Evolutionary conservation across 2,329 filamentous ascomycete genomes (phyloP).

Genomic region (Talaromyces sp.): DNA sequence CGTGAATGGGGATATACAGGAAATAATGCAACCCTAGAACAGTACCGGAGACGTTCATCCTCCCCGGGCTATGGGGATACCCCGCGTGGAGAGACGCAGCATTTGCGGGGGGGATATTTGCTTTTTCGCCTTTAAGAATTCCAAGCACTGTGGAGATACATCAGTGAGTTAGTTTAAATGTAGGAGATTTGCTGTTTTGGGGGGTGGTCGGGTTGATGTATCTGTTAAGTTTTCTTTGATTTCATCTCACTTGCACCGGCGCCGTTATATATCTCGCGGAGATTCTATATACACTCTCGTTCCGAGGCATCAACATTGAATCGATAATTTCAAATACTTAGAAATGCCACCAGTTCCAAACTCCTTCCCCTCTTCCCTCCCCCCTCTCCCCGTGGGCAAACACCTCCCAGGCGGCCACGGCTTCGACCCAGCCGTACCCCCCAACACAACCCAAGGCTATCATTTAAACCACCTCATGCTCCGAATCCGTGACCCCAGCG

Average conservation of each 20-base stretch:
- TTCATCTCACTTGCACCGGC: no score
- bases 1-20: no score
- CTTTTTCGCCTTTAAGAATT: background rate
- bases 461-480: constrained; percentile 43
- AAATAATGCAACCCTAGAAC: background rate
- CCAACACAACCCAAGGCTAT: constrained; percentile 33
- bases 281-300: no score
- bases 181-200: background rate
- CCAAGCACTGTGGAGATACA: background rate
- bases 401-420: constrained; percentile 9
- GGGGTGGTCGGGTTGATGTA: background rate
- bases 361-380: constrained; percentile 8
- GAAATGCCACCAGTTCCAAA: constrained; percentile 2
- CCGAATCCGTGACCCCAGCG: constrained; percentile 36
- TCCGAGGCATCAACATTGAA: no score
- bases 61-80: constrained; percentile 5
- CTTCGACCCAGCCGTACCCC: constrained; percentile 26
- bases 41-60: background rate
- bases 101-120: background rate
- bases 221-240: no score
- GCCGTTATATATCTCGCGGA: background rate
- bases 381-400: constrained; percentile 1
- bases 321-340: background rate
- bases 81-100: background rate
- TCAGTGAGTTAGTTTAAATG: background rate